Evolutionary conservation across 805 yeast species (phyloP).

Genomic region (Yueomyces sp.): DNA sequence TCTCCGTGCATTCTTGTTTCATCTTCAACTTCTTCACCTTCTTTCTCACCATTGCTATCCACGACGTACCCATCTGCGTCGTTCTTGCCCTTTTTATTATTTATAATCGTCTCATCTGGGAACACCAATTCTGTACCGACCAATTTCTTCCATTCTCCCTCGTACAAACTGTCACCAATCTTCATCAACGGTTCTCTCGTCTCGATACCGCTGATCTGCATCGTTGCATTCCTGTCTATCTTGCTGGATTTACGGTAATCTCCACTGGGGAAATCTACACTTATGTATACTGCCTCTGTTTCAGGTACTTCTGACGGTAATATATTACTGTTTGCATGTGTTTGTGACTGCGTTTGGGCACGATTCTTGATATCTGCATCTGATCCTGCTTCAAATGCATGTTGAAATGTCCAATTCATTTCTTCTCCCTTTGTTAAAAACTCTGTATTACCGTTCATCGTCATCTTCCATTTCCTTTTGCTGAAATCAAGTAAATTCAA

Average conservation of each 20-base stretch:
- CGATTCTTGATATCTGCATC: conserved; percentile 68
- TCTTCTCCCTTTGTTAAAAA: conserved; percentile 73
- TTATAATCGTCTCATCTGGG: conserved; percentile 15
- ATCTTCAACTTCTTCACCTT: conserved; percentile 5
- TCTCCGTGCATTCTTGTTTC: conserved; percentile 4
- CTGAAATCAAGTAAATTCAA: conserved; percentile 7
- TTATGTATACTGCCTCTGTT: conserved; percentile 35
- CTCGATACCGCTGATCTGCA: conserved; percentile 46
- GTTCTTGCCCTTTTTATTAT: conserved; percentile 4
- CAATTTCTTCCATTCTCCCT: conserved; percentile 63
- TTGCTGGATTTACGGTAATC: conserved; percentile 19
- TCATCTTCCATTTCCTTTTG: conserved; percentile 40
- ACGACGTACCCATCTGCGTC: conserved; percentile 2
- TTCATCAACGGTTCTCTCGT: conserved; percentile 42
- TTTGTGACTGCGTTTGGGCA: conserved; percentile 1
- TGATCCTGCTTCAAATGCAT: conserved; percentile 76
- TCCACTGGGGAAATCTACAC: conserved; percentile 36
- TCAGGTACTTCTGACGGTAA: conserved; percentile 22
- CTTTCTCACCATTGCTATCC: conserved; percentile 1
- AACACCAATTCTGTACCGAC: conserved; percentile 61
- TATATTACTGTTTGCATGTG: conserved; percentile 1
- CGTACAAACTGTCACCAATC: conserved; percentile 45
- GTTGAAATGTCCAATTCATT: conserved; percentile 83
- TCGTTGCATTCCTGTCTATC: conserved; percentile 27
- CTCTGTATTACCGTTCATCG: conserved; percentile 59